Base-by-base conservation (phyloP, 2,329 filamentous ascomycete genomes). In the Aspergillus novoparasiticus region DNA sequence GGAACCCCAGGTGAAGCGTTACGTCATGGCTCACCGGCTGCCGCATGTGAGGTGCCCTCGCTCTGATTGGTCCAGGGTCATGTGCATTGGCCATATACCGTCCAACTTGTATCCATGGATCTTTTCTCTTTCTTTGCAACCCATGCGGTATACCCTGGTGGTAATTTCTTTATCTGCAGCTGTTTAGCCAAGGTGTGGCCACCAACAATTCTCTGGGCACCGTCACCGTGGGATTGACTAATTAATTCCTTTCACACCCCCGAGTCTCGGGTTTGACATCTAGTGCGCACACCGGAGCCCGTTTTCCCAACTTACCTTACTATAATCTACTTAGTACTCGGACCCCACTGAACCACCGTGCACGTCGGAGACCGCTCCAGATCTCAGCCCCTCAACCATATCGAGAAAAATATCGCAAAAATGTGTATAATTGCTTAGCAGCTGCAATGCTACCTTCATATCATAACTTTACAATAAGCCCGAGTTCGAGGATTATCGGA, bases 1-100 rank as follows among this genome's bases (percentile, higher is more conserved):
- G 64, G 64, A 66, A 66, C 59, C 58, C 59, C 59, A 58, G 26
- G 28, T 16, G 51, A 19, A 41, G n/a, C 23, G 41, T 66, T 57
- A 64, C 62, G 64, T 66, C 64, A 66, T 46, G 36, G 32, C 39
- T 43, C 59, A 46, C 39, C 16, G 14, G 36, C 12, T 11, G 10
- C 41, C 16, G 56, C 30, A 55, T 26, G 51, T 28, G 32, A 55
- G 14, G n/a, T 14, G 9, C 6, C n/a, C n/a, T 10, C 8, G n/a
- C 36, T 55, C 51, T 55, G 21, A 55, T 55, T 55, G 51, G 51
- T 39, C n/a, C 5, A 19, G n/a, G 32, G 32, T 55, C 51, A 36
- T 36, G 51, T 39, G 51, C 51, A 19, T 5, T 54, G 51, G 51
- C 11, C 50, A 32, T 16, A 43, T 43, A 43, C 21, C n/a, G 11